phyloP scores from a whole-genome alignment of 1,284 basidiomycete genomes.

The Farysia itapuensis region DNA sequence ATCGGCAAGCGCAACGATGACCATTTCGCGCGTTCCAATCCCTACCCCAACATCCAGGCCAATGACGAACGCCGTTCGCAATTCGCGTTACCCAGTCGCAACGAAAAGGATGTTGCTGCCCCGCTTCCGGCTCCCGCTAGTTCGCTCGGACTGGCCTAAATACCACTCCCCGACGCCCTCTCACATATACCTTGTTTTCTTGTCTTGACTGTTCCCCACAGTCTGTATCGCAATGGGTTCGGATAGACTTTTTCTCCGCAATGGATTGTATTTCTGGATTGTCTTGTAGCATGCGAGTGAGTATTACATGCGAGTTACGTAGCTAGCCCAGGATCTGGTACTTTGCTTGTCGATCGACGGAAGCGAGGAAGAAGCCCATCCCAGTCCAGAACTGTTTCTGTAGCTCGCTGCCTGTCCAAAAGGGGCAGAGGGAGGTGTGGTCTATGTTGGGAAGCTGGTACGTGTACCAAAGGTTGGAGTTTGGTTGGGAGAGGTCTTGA shows the following conservation, averaged over 20 bases:
- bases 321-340: too few relatives aligned
- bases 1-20: neutral
- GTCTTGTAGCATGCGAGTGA: too few relatives aligned
- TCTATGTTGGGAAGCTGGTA: conserved; percentile 15
- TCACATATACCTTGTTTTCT: too few relatives aligned
- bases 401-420: conserved; percentile 37
- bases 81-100: conserved; percentile 7
- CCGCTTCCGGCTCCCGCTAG: conserved; percentile 17
- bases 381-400: conserved; percentile 41
- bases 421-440: conserved; percentile 32
- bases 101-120: conserved; percentile 13
- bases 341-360: conserved; percentile 10
- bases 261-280: too few relatives aligned
- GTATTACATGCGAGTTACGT: too few relatives aligned
- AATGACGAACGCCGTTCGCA: conserved; percentile 5
- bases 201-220: too few relatives aligned
- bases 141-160: conserved; percentile 28
- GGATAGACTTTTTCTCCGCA: too few relatives aligned
- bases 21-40: conserved; percentile 7
- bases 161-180: too few relatives aligned
- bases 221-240: too few relatives aligned
- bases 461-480: conserved; percentile 37
- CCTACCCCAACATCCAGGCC: conserved; percentile 15
- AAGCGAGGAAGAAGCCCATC: conserved; percentile 25
- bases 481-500: neutral